Base-by-base conservation (phyloP, 257 asterid genomes). In the Gentiana straminea region DNA sequence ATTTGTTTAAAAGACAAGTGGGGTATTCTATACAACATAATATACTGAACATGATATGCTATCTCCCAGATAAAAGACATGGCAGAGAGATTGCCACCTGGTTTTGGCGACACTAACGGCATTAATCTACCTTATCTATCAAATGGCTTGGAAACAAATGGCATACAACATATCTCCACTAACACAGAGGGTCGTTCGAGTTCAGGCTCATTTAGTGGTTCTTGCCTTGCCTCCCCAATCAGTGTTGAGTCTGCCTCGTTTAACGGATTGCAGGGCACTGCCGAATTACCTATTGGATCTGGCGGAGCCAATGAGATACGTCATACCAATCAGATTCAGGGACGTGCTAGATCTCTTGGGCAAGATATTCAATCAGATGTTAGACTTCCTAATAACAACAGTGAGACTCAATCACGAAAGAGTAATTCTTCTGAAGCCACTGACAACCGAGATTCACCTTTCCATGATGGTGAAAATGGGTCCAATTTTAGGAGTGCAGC, bases 11-110 rank as follows among this genome's bases (percentile, higher is more conserved):
- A 55, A 2, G 35, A 13, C 24, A 24, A 24, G 24, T 24, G 24
- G 24, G 24, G 24, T 24, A 24, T 24, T 24, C 24, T 24, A 24
- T 24, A 0, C 24, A 24, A 24, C 24, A 24, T 24, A 24, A 24
- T 24, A 24, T 24, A 24, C 24, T 24, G 24, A 24, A 24, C 24
- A 24, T 24, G 24, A 24, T 24, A 24, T 24, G 39, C 41, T 11
- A 35, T 55, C 33, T 67, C 62, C 60, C 81, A 91, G 98, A 89
- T 91, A 62, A 91, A 87, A 75, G 95, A 91, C 64, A 84, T 91
- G 92, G 96, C 98, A 1, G 94, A 81, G 76, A 80, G 86, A 57
- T 75, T 91, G 73, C 96, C 96, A 13, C 92, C 95, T 5, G 95
- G 92, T 53, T 81, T 81, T 33, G 86, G 79, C 44, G 89, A 82